phyloP scores from a whole-genome alignment of 2,329 filamentous ascomycete species.

The Sclerotinia borealis region DNA sequence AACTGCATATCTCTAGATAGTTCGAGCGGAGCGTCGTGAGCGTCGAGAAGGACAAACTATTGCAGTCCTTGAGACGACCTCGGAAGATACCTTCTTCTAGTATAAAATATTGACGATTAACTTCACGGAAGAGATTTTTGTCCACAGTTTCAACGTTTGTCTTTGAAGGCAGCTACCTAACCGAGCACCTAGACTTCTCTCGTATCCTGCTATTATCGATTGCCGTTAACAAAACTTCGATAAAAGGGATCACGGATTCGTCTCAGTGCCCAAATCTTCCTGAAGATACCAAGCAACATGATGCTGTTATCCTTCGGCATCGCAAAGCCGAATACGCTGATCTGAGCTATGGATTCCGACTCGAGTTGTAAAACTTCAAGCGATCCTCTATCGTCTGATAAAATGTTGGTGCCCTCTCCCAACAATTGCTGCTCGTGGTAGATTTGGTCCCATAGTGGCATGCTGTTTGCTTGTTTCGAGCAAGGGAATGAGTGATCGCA shows the following conservation, averaged over 20 bases:
- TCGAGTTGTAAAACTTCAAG: constrained; percentile 21
- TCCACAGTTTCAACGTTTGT: constrained; percentile 49
- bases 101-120: constrained; percentile 53
- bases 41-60: constrained; percentile 45
- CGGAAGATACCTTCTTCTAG: constrained; percentile 49
- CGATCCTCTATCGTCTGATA: constrained; percentile 14
- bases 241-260: constrained; percentile 20
- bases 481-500: constrained; percentile 56
- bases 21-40: constrained; percentile 45
- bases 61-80: constrained; percentile 48
- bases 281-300: constrained; percentile 49
- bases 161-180: constrained; percentile 51
- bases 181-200: constrained; percentile 53
- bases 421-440: constrained; percentile 26
- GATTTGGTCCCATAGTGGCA: constrained; percentile 48
- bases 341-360: constrained; percentile 22
- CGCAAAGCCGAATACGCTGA: constrained; percentile 45
- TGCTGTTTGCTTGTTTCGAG: constrained; percentile 47
- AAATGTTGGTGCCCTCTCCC: constrained; percentile 19
- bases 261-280: constrained; percentile 43
- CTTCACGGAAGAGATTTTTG: constrained; percentile 47
- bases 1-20: constrained; percentile 46
- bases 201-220: constrained; percentile 37
- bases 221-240: constrained; percentile 20
- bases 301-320: constrained; percentile 40